phyloP scores from a whole-genome alignment of 768 basidiomycete genomes.

The Stropharia rugosoannulata region DNA sequence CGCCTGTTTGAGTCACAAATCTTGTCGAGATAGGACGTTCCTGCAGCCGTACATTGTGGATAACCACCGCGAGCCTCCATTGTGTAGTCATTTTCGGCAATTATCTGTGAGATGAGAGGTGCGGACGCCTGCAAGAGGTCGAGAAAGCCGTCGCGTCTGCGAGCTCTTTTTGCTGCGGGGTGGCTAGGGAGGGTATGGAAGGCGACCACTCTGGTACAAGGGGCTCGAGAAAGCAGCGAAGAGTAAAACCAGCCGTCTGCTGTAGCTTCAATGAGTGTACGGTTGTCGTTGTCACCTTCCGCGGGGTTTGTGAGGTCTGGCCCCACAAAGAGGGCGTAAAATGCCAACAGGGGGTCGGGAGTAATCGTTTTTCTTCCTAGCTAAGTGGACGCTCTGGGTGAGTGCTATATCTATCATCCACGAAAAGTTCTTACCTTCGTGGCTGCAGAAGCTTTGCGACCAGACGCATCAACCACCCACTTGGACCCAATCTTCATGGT shows the following conservation, averaged over 20 bases:
- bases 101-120: constrained; percentile 19
- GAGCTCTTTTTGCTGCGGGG: constrained; percentile 23
- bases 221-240: constrained; percentile 24
- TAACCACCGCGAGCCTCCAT: constrained; percentile 8
- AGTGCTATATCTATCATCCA: neutral
- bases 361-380: constrained; percentile 26
- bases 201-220: constrained; percentile 25
- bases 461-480: constrained; percentile 37
- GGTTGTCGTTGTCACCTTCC: constrained; percentile 21
- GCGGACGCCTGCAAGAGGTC: constrained; percentile 25
- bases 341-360: constrained; percentile 26
- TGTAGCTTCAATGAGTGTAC: constrained; percentile 35
- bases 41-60: constrained; percentile 27
- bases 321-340: constrained; percentile 25
- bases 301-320: neutral
- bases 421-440: constrained; percentile 15
- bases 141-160: constrained; percentile 26
- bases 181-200: constrained; percentile 29
- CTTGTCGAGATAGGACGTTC: constrained; percentile 25
- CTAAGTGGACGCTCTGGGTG: constrained; percentile 7
- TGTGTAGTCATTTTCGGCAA: constrained; percentile 20
- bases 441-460: constrained; percentile 31
- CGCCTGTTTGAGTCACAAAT: constrained; percentile 13
- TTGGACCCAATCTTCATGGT: constrained; percentile 10
- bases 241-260: constrained; percentile 34